phyloP scores from a whole-genome alignment of 306 rosid genomes.

The Acmispon strigosus region DNA sequence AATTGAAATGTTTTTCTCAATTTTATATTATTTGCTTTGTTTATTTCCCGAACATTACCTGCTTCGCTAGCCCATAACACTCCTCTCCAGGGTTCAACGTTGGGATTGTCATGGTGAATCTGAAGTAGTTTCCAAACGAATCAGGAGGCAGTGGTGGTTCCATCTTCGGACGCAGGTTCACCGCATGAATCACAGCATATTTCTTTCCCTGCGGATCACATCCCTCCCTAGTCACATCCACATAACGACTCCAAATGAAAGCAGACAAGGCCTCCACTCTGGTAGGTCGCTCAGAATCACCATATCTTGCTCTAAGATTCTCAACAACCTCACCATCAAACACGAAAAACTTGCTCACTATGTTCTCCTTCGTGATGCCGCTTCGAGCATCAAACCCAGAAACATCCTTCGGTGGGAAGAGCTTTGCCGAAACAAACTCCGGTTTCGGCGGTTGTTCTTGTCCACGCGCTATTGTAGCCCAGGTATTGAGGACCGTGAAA shows the following conservation, averaged over 20 bases:
- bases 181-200: conserved; percentile 29
- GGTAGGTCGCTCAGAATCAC: conserved; percentile 22
- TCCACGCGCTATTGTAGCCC: conserved; percentile 36
- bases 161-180: conserved; percentile 46
- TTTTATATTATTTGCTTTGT: too few relatives aligned
- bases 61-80: not conserved
- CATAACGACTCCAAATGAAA: conserved; percentile 55
- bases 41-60: not conserved
- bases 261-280: conserved; percentile 51
- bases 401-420: conserved; percentile 48
- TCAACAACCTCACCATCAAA: conserved; percentile 35
- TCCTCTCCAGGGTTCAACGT: not conserved
- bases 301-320: conserved; percentile 28
- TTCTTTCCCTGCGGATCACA: not conserved
- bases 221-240: conserved; percentile 20
- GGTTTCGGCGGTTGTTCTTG: conserved; percentile 8
- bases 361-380: conserved; percentile 27
- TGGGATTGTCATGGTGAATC: conserved; percentile 17
- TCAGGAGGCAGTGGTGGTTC: conserved; percentile 29
- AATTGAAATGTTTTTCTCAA: too few relatives aligned
- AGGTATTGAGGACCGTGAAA: conserved; percentile 31
- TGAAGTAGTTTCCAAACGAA: conserved; percentile 38
- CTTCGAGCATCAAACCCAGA: conserved; percentile 23
- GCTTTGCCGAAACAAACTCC: conserved; percentile 29
- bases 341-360: conserved; percentile 42